These are phyloP conservation scores for Syzygium oleosum DNA, from an alignment of 345 rosid species.

Conservation along the genomic window DNA sequence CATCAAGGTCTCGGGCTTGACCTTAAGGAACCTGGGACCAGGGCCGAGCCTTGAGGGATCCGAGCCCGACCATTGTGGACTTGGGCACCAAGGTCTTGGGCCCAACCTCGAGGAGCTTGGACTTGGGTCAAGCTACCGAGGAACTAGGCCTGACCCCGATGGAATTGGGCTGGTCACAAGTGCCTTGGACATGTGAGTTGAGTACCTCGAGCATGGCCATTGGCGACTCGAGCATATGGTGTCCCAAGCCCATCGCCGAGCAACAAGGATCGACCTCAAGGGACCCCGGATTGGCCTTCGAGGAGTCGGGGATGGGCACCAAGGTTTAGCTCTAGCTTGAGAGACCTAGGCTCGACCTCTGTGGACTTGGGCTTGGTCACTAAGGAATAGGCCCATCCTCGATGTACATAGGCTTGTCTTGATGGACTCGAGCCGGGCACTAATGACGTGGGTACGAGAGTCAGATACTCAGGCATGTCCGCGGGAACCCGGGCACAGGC, in stretches of 20 bases:
- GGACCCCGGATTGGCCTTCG: background rate
- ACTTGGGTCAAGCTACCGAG: background rate
- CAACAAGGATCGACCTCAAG: background rate
- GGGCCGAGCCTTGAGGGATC: too few relatives aligned
- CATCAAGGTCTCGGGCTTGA: background rate
- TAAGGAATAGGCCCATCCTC: background rate
- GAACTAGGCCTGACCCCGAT: background rate
- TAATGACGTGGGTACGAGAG: background rate
- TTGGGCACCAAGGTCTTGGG: too few relatives aligned
- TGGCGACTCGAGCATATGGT: background rate
- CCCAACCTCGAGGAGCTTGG: background rate
- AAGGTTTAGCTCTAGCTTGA: background rate
- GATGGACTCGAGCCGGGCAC: background rate
- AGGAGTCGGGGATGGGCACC: background rate
- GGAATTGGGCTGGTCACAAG: background rate
- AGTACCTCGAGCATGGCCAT: background rate
- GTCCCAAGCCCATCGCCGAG: background rate
- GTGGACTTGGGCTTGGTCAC: background rate
- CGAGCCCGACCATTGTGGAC: background rate
- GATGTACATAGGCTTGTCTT: background rate
- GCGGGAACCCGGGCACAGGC: fast-evolving
- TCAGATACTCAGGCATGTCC: background rate
- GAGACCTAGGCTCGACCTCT: background rate
- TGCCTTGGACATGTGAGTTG: background rate
- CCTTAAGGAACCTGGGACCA: background rate